Evolutionary conservation across 805 yeast genomes (phyloP).

Genomic region (Ogataea trehalophila): DNA sequence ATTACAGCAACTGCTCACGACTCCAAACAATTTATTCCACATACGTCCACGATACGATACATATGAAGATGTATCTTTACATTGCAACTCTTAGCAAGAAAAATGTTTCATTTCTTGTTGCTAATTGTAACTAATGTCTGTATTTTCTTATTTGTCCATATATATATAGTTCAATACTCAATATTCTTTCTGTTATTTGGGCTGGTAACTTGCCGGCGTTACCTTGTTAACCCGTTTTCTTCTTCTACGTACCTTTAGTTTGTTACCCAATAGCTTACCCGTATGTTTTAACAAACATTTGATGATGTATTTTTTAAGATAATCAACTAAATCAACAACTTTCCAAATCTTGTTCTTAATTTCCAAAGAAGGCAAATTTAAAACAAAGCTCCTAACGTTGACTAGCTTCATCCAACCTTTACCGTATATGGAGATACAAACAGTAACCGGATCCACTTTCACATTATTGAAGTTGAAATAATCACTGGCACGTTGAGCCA

Average conservation of each 20-base stretch:
- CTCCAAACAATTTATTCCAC: too few relatives aligned
- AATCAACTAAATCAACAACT: slow-evolving; percentile 56
- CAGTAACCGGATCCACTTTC: slow-evolving; percentile 41
- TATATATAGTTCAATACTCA: too few relatives aligned
- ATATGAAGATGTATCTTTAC: too few relatives aligned
- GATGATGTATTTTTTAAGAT: slow-evolving; percentile 58
- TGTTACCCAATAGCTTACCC: slow-evolving; percentile 77
- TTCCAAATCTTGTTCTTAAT: slow-evolving; percentile 69
- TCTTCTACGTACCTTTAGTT: slow-evolving; percentile 34
- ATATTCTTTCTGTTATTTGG: neutral
- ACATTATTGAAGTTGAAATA: slow-evolving; percentile 65
- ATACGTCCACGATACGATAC: too few relatives aligned
- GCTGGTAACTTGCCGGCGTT: neutral
- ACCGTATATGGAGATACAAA: slow-evolving; percentile 74
- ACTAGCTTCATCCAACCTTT: slow-evolving; percentile 62
- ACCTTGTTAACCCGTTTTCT: slow-evolving; percentile 7
- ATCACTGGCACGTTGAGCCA: slow-evolving; percentile 72
- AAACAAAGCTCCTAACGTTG: slow-evolving; percentile 69
- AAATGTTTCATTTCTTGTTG: too few relatives aligned
- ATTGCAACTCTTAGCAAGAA: too few relatives aligned
- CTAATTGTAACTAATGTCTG: too few relatives aligned
- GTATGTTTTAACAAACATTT: slow-evolving; percentile 58
- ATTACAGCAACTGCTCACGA: neutral
- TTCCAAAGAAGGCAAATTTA: slow-evolving; percentile 57
- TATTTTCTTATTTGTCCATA: too few relatives aligned